Percentiles rank a stretch among this genome's conserved stretches.
Conservation (phyloP, 2,329 filamentous ascomycete genomes). For the Aureobasidium sp. region DNA sequence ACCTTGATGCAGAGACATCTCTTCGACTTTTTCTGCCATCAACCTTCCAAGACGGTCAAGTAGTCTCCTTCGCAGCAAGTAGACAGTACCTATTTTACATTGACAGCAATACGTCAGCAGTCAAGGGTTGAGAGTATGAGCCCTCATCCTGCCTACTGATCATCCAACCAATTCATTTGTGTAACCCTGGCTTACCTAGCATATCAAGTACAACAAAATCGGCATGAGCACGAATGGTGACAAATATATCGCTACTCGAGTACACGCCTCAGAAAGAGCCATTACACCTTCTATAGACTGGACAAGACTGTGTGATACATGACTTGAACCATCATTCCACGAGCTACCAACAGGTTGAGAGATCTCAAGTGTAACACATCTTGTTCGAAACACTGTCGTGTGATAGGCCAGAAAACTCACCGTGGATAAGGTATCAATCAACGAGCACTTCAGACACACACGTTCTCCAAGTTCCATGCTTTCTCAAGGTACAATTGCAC, state of each 20-base stretch:
- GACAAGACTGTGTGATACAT: not conserved
- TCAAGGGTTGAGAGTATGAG: not conserved
- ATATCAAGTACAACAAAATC: not conserved
- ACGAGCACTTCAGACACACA: not conserved
- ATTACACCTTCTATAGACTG: not conserved
- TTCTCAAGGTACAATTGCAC: not conserved
- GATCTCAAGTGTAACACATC: not conserved
- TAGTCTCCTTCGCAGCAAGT: not conserved
- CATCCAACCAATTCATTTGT: not conserved
- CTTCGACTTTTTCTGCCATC: not conserved
- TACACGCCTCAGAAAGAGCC: not conserved
- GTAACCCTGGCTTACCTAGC: not conserved
- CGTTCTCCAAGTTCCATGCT: not conserved
- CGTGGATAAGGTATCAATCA: not conserved
- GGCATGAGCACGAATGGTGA: not conserved
- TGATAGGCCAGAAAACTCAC: not conserved
- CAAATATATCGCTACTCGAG: not conserved
- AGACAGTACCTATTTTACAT: not conserved
- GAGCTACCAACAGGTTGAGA: not conserved
- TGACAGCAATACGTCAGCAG: not conserved
- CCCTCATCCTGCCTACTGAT: not conserved
- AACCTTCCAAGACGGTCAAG: not conserved
- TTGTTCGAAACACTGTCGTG: not conserved
- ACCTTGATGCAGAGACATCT: not conserved
- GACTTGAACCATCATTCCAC: not conserved